phyloP scores from a whole-genome alignment of 352 stramenopile genomes.

The Globisporangium lucens region DNA sequence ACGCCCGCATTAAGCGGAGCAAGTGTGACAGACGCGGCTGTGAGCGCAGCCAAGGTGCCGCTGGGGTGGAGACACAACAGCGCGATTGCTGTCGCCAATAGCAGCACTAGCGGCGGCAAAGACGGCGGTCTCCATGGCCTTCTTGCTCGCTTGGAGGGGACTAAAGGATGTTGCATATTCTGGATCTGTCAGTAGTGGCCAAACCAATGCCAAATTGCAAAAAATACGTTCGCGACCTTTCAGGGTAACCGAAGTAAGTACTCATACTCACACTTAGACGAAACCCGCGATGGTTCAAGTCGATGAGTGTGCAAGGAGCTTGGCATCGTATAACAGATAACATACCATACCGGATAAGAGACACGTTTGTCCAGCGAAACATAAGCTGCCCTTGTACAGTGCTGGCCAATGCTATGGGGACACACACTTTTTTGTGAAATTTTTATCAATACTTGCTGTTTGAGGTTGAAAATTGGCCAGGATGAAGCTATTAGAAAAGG shows the following conservation, averaged over 20 bases:
- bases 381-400: too few species aligned
- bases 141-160: not conserved
- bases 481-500: too few species aligned
- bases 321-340: too few species aligned
- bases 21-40: conserved; percentile 28
- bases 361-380: too few species aligned
- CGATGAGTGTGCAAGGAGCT: too few species aligned
- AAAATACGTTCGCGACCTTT: not conserved
- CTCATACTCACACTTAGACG: too few species aligned
- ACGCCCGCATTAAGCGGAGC: conserved; percentile 27
- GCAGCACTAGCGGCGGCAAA: not conserved
- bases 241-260: not conserved
- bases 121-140: not conserved
- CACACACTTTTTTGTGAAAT: too few species aligned
- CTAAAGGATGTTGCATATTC: not conserved
- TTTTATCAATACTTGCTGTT: too few species aligned
- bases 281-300: too few species aligned
- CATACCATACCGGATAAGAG: too few species aligned
- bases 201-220: not conserved
- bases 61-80: not conserved
- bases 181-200: not conserved
- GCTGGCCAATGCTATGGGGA: too few species aligned
- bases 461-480: too few species aligned
- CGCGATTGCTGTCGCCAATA: not conserved
- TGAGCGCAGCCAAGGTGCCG: conserved; percentile 21